phyloP scores from a whole-genome alignment of 768 basidiomycete genomes.

The Botryobasidium botryosum region DNA sequence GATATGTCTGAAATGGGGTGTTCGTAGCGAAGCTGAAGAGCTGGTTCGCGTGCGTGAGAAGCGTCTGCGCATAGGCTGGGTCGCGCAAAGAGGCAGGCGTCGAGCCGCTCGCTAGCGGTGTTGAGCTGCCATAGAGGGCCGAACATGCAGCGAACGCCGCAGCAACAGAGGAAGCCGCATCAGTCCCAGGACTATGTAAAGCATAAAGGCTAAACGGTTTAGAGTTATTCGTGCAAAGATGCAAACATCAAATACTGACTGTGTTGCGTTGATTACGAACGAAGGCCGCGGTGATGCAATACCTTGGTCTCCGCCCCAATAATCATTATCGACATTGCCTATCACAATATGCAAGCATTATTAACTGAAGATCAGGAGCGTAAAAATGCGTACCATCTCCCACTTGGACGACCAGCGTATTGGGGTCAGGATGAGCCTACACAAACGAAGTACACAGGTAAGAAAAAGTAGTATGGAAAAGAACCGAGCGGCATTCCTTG shows the following conservation, averaged over 20 bases:
- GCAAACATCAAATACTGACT: too few species aligned
- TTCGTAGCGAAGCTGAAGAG: conserved; percentile 65
- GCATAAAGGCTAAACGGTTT: too few species aligned
- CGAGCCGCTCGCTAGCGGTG: too few species aligned
- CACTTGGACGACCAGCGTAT: conserved; percentile 62
- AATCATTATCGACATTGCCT: conserved; percentile 52
- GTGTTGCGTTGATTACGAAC: conserved; percentile 59
- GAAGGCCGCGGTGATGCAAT: conserved; percentile 63
- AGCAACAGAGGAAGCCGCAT: conserved; percentile 68
- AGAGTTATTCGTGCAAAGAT: neutral
- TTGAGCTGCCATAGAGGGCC: conserved; percentile 51
- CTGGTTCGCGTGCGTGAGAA: conserved; percentile 56
- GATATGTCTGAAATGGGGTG: conserved; percentile 44
- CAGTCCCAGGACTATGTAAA: conserved; percentile 54
- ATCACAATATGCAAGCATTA: neutral
- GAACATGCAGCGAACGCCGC: conserved; percentile 83
- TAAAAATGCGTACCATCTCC: conserved; percentile 45
- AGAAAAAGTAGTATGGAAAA: too few species aligned
- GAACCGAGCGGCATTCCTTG: conserved; percentile 41
- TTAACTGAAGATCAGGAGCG: conserved; percentile 2
- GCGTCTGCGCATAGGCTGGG: conserved; percentile 46
- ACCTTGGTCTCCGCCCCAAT: conserved; percentile 76
- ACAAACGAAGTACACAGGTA: conserved; percentile 4
- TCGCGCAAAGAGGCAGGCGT: conserved; percentile 51
- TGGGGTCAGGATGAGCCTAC: conserved; percentile 63